Conservation (phyloP, 2,329 filamentous ascomycete genomes). For the Diaporthe amygdali region DNA sequence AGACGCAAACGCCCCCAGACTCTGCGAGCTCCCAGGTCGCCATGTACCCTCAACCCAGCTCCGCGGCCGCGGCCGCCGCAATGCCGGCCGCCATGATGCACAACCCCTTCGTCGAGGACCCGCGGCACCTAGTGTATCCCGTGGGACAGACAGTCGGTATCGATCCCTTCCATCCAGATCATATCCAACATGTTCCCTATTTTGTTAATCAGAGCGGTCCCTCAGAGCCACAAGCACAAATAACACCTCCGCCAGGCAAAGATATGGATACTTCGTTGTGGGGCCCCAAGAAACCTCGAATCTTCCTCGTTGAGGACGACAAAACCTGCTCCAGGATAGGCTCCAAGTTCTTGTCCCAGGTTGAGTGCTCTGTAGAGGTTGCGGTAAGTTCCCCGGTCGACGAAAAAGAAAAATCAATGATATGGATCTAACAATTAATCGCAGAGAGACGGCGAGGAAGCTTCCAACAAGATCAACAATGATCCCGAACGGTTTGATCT, state of each 20-base stretch:
- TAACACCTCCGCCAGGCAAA: slow-evolving; percentile 40
- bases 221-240: slow-evolving; percentile 45
- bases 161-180: slow-evolving; percentile 91
- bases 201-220: slow-evolving; percentile 71
- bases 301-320: slow-evolving; percentile 89
- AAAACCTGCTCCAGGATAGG: slow-evolving; percentile 71
- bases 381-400: slow-evolving; percentile 55
- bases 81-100: slow-evolving; percentile 50
- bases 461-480: slow-evolving; percentile 79
- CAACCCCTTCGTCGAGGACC: slow-evolving; percentile 58
- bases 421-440: slow-evolving; percentile 8
- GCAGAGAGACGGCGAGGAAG: slow-evolving; percentile 85
- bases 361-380: slow-evolving; percentile 71
- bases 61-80: slow-evolving; percentile 29
- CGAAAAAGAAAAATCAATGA: background rate
- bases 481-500: slow-evolving; percentile 62
- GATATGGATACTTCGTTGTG: slow-evolving; percentile 53
- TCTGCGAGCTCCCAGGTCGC: slow-evolving; percentile 49
- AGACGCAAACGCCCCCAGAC: slow-evolving; percentile 53
- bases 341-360: slow-evolving; percentile 68
- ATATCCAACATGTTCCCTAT: slow-evolving; percentile 94
- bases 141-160: slow-evolving; percentile 91
- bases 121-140: slow-evolving; percentile 80
- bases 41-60: slow-evolving; percentile 60
- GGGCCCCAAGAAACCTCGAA: slow-evolving; percentile 72